Conservation (phyloP, 2,329 filamentous ascomycete species). For the Phialemonium atrogriseum region DNA sequence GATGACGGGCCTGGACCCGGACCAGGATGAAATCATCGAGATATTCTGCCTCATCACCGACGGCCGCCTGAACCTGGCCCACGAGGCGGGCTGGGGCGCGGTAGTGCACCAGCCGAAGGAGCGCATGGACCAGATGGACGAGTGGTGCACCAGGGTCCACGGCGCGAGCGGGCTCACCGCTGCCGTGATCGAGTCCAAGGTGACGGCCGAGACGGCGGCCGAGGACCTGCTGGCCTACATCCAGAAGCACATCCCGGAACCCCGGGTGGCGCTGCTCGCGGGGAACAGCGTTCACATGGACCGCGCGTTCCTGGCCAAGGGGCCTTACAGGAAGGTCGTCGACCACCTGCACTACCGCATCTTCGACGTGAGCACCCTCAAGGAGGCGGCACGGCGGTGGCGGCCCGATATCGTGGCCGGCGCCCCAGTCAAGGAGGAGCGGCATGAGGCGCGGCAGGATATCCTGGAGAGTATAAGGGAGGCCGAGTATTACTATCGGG, state of each 20-base stretch:
- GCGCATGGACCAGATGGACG: conserved; percentile 70
- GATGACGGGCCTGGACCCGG: conserved; percentile 86
- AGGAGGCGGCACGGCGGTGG: conserved; percentile 85
- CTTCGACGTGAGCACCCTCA: conserved; percentile 84
- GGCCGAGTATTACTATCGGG: conserved; percentile 80
- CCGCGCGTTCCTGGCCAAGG: conserved; percentile 65
- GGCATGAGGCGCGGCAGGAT: conserved; percentile 79
- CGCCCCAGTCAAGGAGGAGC: conserved; percentile 63
- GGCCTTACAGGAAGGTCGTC: conserved; percentile 65
- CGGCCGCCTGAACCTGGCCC: conserved; percentile 65
- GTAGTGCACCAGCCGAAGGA: conserved; percentile 66
- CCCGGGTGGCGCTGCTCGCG: conserved; percentile 64
- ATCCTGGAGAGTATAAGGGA: conserved; percentile 94
- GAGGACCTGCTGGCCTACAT: conserved; percentile 71
- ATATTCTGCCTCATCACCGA: conserved; percentile 91
- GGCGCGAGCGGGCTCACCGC: conserved; percentile 71
- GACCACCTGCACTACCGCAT: conserved; percentile 83
- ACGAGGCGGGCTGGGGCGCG: conserved; percentile 69
- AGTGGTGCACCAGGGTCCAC: conserved; percentile 83
- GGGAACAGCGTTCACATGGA: conserved; percentile 94
- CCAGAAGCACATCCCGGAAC: conserved; percentile 58
- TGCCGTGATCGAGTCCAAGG: conserved; percentile 64
- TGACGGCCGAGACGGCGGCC: conserved; percentile 65
- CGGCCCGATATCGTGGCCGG: conserved; percentile 51
- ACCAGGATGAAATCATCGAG: conserved; percentile 78